phyloP scores from a whole-genome alignment of 495 filamentous ascomycete genomes.

The Parathielavia hyrcaniae region DNA sequence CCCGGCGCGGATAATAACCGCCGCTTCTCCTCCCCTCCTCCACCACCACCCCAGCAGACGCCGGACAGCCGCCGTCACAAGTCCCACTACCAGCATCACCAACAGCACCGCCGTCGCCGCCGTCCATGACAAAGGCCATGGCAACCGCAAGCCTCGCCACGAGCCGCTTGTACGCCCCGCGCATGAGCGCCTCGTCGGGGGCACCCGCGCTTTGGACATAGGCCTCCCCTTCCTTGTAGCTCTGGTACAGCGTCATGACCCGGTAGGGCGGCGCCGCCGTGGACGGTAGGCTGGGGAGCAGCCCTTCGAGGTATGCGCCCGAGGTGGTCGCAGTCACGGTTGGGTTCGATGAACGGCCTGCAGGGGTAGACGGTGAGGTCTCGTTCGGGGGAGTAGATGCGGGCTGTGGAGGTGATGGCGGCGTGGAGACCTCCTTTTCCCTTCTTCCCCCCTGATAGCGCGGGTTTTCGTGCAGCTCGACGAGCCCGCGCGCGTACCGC shows the following conservation, averaged over 20 bases:
- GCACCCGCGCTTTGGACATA: constrained; percentile 12
- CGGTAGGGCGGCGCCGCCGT: constrained; percentile 4
- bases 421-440: not conserved
- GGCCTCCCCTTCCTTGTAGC: constrained; percentile 20
- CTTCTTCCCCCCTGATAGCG: constrained; percentile 10
- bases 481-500: constrained; percentile 7
- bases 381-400: no score
- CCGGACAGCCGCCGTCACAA: not conserved
- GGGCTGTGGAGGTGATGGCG: not conserved
- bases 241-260: constrained; percentile 19
- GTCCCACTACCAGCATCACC: no score
- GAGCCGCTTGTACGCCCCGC: constrained; percentile 17
- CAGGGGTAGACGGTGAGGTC: not conserved
- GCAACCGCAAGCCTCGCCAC: constrained; percentile 17
- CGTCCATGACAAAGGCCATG: constrained; percentile 15
- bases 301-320: not conserved
- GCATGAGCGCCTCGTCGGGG: not conserved
- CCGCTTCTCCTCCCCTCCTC: not conserved
- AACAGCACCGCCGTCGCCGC: no score
- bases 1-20: not conserved
- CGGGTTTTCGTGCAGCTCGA: constrained; percentile 20
- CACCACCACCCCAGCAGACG: not conserved
- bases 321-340: not conserved
- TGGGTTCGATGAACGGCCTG: not conserved
- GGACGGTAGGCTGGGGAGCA: not conserved